Conservation (phyloP, 352 stramenopile species). For the Phytophthora palmivora region DNA sequence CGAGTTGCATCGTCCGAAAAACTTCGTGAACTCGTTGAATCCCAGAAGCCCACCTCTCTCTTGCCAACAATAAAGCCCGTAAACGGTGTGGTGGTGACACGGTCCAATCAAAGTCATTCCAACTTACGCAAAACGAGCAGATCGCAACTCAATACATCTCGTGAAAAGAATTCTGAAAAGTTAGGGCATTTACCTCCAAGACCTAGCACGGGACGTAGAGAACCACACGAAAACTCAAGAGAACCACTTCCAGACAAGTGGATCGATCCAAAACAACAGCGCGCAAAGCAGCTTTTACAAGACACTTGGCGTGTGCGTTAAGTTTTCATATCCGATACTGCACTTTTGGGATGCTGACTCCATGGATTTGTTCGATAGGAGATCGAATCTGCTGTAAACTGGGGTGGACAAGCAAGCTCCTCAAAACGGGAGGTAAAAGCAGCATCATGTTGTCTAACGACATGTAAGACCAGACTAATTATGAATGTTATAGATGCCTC, state of each 20-base stretch:
- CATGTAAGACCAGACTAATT: neutral
- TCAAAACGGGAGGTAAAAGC: constrained; percentile 5
- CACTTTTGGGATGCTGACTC: neutral
- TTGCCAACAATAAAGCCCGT: constrained; percentile 20
- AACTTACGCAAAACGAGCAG: constrained; percentile 3
- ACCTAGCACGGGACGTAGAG: constrained; percentile 24
- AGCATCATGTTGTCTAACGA: neutral
- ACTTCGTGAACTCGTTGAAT: constrained; percentile 54
- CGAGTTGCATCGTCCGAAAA: constrained; percentile 57
- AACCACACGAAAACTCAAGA: constrained; percentile 8
- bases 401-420: constrained; percentile 4
- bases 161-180: constrained; percentile 10
- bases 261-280: constrained; percentile 45
- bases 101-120: constrained; percentile 9
- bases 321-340: neutral
- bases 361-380: constrained; percentile 13
- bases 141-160: constrained; percentile 18
- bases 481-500: constrained; percentile 11
- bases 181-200: neutral
- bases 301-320: constrained; percentile 41
- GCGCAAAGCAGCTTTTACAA: constrained; percentile 43
- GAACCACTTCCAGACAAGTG: constrained; percentile 21
- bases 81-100: constrained; percentile 6
- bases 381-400: constrained; percentile 36
- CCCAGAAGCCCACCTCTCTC: constrained; percentile 33